Percentiles rank a stretch among this genome's conserved stretches.
Evolutionary conservation across 164 flowering plant genomes (phyloP).

Genomic region (Umbilicus rupestris): DNA sequence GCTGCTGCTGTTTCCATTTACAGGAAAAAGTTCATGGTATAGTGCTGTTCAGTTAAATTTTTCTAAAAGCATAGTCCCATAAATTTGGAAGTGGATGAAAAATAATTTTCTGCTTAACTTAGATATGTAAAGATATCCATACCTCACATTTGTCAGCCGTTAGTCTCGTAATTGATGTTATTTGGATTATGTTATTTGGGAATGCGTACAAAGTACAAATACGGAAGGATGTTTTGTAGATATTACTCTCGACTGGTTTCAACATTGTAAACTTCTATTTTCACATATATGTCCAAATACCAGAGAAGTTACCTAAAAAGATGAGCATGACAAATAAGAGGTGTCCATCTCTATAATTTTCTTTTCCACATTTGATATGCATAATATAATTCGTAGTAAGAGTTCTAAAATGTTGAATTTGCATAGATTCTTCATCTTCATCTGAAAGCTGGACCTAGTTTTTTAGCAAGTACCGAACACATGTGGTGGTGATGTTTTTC

Average conservation of each 20-base stretch:
- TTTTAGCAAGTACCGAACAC: too few species aligned
- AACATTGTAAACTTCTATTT: background rate
- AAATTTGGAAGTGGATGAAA: background rate
- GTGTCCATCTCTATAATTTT: background rate
- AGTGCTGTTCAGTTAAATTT: background rate
- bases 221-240: background rate
- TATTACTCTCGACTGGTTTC: background rate
- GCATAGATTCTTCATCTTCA: background rate
- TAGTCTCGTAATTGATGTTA: background rate
- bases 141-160: background rate
- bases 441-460: background rate
- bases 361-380: background rate
- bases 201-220: background rate
- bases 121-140: background rate
- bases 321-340: background rate
- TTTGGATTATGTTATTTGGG: background rate
- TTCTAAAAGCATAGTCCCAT: background rate
- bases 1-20: slow-evolving; percentile 71
- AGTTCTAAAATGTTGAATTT: background rate
- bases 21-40: slow-evolving; percentile 65
- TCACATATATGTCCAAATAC: background rate
- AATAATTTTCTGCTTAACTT: background rate
- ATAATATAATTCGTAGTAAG: background rate
- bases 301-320: background rate
- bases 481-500: background rate